Percentiles rank a stretch among this genome's conserved stretches.
Evolutionary conservation across 306 rosid species (phyloP).

Genomic region (Amphicarpaea edgeworthii): DNA sequence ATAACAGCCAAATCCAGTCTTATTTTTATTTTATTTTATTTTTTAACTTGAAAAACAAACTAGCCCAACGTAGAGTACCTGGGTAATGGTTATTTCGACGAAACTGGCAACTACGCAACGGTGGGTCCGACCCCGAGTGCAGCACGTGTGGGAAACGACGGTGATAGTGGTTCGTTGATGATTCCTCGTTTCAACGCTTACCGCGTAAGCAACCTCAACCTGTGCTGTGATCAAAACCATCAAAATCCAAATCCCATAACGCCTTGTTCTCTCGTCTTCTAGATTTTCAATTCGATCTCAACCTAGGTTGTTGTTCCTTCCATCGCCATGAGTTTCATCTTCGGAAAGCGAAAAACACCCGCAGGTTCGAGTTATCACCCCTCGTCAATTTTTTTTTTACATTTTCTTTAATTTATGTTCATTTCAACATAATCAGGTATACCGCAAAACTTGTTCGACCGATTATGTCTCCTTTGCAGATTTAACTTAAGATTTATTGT

Average conservation of each 20-base stretch:
- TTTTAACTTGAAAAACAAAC: too few relatives aligned
- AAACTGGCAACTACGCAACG: not conserved
- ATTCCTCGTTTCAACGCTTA: slow-evolving; percentile 47
- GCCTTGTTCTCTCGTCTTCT: not conserved
- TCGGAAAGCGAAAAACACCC: slow-evolving; percentile 93
- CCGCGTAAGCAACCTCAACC: slow-evolving; percentile 59
- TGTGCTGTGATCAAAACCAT: slow-evolving; percentile 39
- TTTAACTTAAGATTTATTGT: slow-evolving; percentile 18
- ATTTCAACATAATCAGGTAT: not conserved
- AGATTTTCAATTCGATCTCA: slow-evolving; percentile 7
- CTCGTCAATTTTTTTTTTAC: not conserved
- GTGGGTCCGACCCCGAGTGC: slow-evolving; percentile 16
- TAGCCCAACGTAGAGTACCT: too few relatives aligned
- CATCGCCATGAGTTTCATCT: slow-evolving; percentile 85
- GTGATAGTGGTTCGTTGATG: slow-evolving; percentile 36
- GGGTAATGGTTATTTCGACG: not conserved
- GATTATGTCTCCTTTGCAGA: too few relatives aligned
- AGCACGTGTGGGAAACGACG: slow-evolving; percentile 49
- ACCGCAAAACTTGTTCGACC: not conserved
- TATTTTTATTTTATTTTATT: too few relatives aligned
- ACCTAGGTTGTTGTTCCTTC: slow-evolving; percentile 21
- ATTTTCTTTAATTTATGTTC: not conserved
- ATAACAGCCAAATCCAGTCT: too few relatives aligned
- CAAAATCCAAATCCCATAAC: not conserved
- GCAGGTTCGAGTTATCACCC: slow-evolving; percentile 62